These are phyloP conservation scores for Pezicula rhizophila DNA, from an alignment of 2,329 filamentous ascomycete species.

Conservation along the genomic window DNA sequence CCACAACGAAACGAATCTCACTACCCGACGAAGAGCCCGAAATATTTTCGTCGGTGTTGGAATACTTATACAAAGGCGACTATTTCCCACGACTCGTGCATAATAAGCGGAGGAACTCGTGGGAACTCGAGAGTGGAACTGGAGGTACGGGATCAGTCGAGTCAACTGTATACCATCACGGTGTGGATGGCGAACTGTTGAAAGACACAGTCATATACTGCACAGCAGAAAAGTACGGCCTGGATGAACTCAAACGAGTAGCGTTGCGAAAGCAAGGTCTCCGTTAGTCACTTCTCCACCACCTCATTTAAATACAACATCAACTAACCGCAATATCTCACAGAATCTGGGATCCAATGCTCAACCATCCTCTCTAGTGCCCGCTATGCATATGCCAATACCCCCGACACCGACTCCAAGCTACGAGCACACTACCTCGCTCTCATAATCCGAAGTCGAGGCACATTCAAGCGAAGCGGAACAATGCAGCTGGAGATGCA, in stretches of 20 bases:
- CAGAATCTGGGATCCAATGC: constrained; percentile 84
- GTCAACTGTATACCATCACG: constrained; percentile 63
- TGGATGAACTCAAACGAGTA: constrained; percentile 79
- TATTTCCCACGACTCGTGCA: constrained; percentile 80
- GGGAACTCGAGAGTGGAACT: constrained; percentile 66
- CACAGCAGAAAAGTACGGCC: constrained; percentile 74
- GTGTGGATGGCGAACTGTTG: constrained; percentile 61
- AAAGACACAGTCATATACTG: constrained; percentile 93
- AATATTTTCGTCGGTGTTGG: constrained; percentile 83
- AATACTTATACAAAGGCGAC: constrained; percentile 81
- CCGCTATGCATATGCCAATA: constrained; percentile 85
- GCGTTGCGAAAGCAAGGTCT: constrained; percentile 85
- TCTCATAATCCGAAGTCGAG: constrained; percentile 80
- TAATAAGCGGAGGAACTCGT: constrained; percentile 74
- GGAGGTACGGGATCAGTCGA: constrained; percentile 55
- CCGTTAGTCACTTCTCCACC: constrained; percentile 40
- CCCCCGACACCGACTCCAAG: constrained; percentile 85
- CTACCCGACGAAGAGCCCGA: constrained; percentile 84
- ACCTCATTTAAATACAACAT: constrained; percentile 33
- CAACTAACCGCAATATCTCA: constrained; percentile 70
- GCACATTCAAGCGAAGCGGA: constrained; percentile 86
- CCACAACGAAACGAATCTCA: constrained; percentile 62
- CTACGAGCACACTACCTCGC: constrained; percentile 86
- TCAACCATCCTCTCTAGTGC: constrained; percentile 81
- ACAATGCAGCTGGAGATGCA: constrained; percentile 97